A percentile compares a stretch with the other conserved stretches of the same genome.
These are phyloP conservation scores for Wallacemonas sp. DNA, from an alignment of 208 protist genomes.

Conservation along the genomic window DNA sequence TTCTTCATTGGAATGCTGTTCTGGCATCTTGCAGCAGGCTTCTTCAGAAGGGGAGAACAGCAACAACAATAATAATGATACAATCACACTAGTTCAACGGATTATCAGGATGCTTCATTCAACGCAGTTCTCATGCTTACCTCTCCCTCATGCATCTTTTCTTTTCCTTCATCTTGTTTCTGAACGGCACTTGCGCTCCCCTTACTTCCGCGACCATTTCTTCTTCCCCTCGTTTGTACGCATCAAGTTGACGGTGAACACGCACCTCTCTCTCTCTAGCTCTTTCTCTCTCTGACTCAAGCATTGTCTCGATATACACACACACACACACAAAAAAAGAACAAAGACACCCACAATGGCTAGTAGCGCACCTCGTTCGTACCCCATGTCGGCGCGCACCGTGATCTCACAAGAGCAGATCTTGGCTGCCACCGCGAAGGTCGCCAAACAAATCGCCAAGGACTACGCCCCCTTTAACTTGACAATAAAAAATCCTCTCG, in stretches of 20 bases:
- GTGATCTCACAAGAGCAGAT: conserved; percentile 68
- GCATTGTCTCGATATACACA: neutral
- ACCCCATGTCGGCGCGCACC: conserved; percentile 54
- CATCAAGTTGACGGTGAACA: neutral
- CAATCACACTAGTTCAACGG: too few species aligned
- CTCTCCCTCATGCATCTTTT: neutral
- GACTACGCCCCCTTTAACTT: conserved; percentile 63
- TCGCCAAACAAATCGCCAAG: conserved; percentile 65
- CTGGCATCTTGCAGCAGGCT: too few species aligned
- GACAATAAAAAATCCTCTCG: conserved; percentile 56
- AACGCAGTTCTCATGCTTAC: too few species aligned
- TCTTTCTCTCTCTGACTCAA: neutral
- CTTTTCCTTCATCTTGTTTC: neutral
- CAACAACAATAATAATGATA: too few species aligned
- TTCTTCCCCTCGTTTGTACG: neutral
- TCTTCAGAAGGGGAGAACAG: too few species aligned
- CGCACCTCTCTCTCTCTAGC: neutral
- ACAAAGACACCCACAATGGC: neutral
- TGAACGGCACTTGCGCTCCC: neutral
- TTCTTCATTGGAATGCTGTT: too few species aligned
- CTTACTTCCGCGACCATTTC: too few species aligned
- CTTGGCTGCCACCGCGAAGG: conserved; percentile 32
- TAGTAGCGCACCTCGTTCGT: conserved; percentile 28
- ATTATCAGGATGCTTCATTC: too few species aligned
- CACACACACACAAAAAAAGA: neutral